A percentile compares a stretch with the other conserved stretches of the same genome.
Conservation (phyloP, 2,329 filamentous ascomycete species). For the Venturia carpophila region DNA sequence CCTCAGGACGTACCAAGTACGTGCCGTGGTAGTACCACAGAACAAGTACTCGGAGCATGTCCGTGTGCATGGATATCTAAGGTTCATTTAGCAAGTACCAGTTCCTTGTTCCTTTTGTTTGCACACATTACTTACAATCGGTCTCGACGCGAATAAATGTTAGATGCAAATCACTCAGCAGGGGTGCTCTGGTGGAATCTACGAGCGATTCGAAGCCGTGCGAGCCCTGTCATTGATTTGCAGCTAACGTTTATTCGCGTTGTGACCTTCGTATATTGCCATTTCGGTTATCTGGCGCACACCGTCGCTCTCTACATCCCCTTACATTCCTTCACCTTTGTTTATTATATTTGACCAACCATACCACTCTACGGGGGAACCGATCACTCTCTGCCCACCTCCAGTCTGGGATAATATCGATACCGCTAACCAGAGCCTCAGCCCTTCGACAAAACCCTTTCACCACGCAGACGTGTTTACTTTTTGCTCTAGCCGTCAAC, state of each 20-base stretch:
- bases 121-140: conserved; percentile 10
- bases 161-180: no score
- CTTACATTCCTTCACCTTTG: background rate
- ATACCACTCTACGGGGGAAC: background rate
- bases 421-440: background rate
- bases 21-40: no score
- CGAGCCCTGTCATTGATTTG: no score
- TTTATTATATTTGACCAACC: background rate
- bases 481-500: background rate
- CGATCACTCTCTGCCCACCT: background rate
- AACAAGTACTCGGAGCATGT: background rate
- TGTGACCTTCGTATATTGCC: no score
- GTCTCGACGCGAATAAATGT: no score
- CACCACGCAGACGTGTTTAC: background rate
- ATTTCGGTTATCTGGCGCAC: background rate
- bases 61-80: background rate
- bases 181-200: no score
- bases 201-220: no score
- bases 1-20: no score
- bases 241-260: no score
- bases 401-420: background rate
- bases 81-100: background rate
- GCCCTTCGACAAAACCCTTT: background rate
- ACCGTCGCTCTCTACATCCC: background rate
- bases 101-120: conserved; percentile 9